Evolutionary conservation across 2,329 filamentous ascomycete genomes (phyloP).

Genomic region (Calonectria henricotiae): DNA sequence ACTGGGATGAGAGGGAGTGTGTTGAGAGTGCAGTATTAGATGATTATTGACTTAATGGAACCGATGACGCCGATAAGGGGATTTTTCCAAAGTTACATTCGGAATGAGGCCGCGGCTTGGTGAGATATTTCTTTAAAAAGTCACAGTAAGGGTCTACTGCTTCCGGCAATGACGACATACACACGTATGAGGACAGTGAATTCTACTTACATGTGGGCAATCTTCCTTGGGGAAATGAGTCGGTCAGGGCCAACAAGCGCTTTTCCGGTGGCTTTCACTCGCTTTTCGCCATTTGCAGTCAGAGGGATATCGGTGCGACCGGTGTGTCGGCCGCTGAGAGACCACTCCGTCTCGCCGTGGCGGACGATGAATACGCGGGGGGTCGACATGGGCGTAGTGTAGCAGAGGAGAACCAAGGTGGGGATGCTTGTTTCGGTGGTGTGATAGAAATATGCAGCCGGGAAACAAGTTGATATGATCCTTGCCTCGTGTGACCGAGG

Average conservation of each 20-base stretch:
- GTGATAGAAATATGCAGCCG: conserved; percentile 33
- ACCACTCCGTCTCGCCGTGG: conserved; percentile 98
- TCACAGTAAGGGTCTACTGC: conserved; percentile 9
- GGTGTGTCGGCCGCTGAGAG: conserved; percentile 88
- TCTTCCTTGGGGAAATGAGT: conserved; percentile 85
- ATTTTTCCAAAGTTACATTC: conserved; percentile 13
- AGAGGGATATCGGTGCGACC: conserved; percentile 89
- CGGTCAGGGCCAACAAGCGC: conserved; percentile 89
- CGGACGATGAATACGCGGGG: conserved; percentile 87
- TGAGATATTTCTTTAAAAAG: neutral
- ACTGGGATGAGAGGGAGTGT: neutral
- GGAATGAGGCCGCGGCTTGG: conserved; percentile 14
- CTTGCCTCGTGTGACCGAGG: conserved; percentile 13
- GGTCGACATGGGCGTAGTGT: conserved; percentile 59
- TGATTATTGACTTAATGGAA: conserved; percentile 1
- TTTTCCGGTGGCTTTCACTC: conserved; percentile 82
- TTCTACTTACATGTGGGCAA: conserved; percentile 84
- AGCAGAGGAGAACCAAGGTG: conserved; percentile 7
- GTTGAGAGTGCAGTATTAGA: neutral
- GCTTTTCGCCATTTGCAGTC: conserved; percentile 85
- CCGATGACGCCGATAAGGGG: neutral
- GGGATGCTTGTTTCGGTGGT: conserved; percentile 34
- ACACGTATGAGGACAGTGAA: neutral
- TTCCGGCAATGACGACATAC: conserved; percentile 19
- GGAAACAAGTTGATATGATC: conserved; percentile 18